Evolutionary conservation across 257 asterid genomes (phyloP).

Genomic region (Osmanthus fragrans): DNA sequence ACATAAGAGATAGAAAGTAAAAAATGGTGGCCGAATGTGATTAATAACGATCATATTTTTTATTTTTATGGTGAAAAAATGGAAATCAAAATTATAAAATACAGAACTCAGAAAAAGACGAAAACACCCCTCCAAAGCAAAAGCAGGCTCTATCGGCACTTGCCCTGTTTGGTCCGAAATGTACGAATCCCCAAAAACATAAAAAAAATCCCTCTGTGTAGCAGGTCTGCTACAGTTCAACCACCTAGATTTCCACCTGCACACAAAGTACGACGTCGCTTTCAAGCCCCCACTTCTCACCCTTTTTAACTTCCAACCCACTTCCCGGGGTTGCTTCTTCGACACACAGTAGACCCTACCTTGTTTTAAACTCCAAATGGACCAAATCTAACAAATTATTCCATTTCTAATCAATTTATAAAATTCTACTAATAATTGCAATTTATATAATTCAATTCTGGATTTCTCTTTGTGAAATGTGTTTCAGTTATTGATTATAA

Average conservation of each 20-base stretch:
- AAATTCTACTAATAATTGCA: constrained; percentile 21
- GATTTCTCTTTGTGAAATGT: constrained; percentile 2
- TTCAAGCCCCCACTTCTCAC: constrained; percentile 30
- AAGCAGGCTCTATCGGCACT: too few relatives aligned
- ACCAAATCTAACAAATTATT: constrained; percentile 37
- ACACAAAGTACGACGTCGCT: constrained; percentile 46
- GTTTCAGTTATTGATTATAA: background rate
- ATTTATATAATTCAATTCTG: background rate
- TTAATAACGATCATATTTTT: too few relatives aligned
- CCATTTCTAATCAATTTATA: background rate
- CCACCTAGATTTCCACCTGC: constrained; percentile 9
- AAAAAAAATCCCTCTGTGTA: too few relatives aligned
- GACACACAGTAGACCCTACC: constrained; percentile 33
- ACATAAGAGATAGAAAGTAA: too few relatives aligned
- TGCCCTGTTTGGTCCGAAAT: too few relatives aligned
- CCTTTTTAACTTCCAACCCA: constrained; percentile 36
- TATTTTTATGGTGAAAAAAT: too few relatives aligned
- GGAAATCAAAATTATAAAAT: too few relatives aligned
- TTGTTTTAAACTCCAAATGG: constrained; percentile 43
- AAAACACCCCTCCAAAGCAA: too few relatives aligned
- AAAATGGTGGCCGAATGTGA: too few relatives aligned
- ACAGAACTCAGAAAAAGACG: too few relatives aligned
- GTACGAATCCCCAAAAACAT: too few relatives aligned
- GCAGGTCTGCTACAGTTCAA: constrained; percentile 16
- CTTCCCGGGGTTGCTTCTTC: constrained; percentile 60